Base-by-base conservation (phyloP, 1,284 basidiomycete genomes). In the Ganoderma resinaceum region DNA sequence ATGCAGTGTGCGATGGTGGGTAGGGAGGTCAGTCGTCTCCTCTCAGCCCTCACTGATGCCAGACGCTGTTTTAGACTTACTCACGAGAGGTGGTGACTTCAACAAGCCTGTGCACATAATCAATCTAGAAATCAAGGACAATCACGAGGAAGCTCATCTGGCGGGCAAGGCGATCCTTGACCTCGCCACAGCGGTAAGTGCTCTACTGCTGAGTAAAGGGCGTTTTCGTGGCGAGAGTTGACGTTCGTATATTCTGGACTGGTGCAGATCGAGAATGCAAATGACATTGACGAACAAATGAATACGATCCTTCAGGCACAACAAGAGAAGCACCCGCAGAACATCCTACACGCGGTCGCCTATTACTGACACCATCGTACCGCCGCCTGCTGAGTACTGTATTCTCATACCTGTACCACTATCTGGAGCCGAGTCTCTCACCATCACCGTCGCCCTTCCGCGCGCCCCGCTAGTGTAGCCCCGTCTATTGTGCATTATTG, bases 101-200 rank as follows among this genome's bases (percentile, higher is more conserved):
- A 99, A 97, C 82, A 91, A 93, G 66, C 91, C 96, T 0, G 96
- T 99, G 29, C 98, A 99, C 80, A 83, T 99, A 65, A 96, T 99
- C 80, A 99, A 99, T 80, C 89, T 99, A 70, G 98, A 99, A 79
- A 99, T 99, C 82, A 98, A 95, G 83, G 98, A 99, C 82, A 99
- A 98, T 77, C 97, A 99, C 76, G 98, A 99, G 84, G 98, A 99
- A 80, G 98, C 98, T 0, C 85, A 94, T 38, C 95, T 98, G 68
- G 98, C 98, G 18, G 97, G 97, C 16, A 95, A 93, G 79, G 96
- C 97, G 1, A 97, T 99, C 75, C 84, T 99, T 40, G 97, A 97
- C 76, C 85, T 99, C n/a, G 95, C 95, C 14, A 85, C 89, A 61
- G 92, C 95, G 66, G 97, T 97, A 77, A 84, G 95, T 82, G 16